Evolutionary conservation across 257 asterid species (phyloP).

Genomic region (Solanum corneliomulleri): DNA sequence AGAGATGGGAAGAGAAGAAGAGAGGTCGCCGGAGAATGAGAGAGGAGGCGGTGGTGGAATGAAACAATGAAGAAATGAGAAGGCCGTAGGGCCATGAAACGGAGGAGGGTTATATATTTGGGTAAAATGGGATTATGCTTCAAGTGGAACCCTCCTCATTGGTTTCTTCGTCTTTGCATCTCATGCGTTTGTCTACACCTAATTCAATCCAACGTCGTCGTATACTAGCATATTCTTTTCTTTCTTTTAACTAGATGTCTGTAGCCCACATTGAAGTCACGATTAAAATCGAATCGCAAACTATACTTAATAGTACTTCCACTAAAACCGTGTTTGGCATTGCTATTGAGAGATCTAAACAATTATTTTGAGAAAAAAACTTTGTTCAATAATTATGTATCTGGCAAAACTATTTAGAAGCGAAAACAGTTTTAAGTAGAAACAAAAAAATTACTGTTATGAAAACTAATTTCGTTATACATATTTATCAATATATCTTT

Average conservation of each 20-base stretch:
- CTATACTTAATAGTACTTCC: background rate
- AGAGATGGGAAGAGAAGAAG: slow-evolving; percentile 2
- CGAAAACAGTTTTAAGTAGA: background rate
- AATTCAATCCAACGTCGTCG: background rate
- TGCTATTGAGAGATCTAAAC: too few species aligned
- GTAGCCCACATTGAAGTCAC: background rate
- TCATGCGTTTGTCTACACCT: background rate
- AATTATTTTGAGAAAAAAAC: background rate
- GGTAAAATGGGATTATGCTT: background rate
- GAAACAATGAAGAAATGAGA: slow-evolving; percentile 43
- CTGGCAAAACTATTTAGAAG: background rate
- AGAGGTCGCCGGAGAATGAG: background rate
- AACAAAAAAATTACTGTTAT: too few species aligned
- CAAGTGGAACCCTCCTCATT: background rate
- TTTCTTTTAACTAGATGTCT: background rate
- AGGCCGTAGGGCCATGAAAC: slow-evolving; percentile 84
- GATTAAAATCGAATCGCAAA: too few species aligned
- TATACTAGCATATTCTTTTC: background rate
- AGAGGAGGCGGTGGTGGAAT: slow-evolving; percentile 16
- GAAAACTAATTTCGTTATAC: background rate
- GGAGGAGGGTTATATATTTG: slow-evolving; percentile 26
- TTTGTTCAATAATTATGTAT: too few species aligned
- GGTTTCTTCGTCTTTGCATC: background rate
- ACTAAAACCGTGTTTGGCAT: background rate
- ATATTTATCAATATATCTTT: background rate